Percentiles rank a stretch among this genome's conserved stretches.
Evolutionary conservation across 2,329 filamentous ascomycete species (phyloP).

Genomic region (Penicillium griseofulvum): DNA sequence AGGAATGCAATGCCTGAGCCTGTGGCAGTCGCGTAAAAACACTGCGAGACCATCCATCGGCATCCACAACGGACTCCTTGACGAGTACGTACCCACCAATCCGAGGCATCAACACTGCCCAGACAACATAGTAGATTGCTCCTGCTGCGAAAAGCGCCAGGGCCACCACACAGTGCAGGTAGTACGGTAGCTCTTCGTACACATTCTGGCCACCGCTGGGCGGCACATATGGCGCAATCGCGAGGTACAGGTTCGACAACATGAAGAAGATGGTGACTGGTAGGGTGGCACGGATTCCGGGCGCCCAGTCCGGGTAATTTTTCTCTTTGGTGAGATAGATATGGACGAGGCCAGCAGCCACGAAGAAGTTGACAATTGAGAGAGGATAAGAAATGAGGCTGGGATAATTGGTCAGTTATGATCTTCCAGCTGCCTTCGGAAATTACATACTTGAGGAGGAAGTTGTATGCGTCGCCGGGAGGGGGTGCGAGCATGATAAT

Average conservation of each 20-base stretch:
- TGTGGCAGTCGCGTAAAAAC: slow-evolving; percentile 51
- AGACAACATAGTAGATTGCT: slow-evolving; percentile 53
- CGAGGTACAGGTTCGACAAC: slow-evolving; percentile 53
- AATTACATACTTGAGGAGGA: slow-evolving; percentile 45
- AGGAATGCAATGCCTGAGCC: slow-evolving; percentile 5
- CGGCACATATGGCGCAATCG: slow-evolving; percentile 53
- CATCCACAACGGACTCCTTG: slow-evolving; percentile 54
- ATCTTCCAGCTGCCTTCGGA: neutral
- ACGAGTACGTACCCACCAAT: slow-evolving; percentile 52
- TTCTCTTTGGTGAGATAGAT: slow-evolving; percentile 43
- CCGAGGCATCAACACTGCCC: slow-evolving; percentile 50
- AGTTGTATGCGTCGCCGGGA: slow-evolving; percentile 67
- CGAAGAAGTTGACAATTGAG: slow-evolving; percentile 52
- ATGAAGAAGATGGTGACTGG: slow-evolving; percentile 54
- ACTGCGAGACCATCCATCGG: slow-evolving; percentile 63
- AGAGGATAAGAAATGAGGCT: slow-evolving; percentile 42
- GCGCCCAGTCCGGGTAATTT: slow-evolving; percentile 47
- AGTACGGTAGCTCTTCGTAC: slow-evolving; percentile 55
- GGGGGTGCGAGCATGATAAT: slow-evolving; percentile 66
- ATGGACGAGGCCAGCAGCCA: slow-evolving; percentile 49
- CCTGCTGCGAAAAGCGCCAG: slow-evolving; percentile 50
- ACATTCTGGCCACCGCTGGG: slow-evolving; percentile 49
- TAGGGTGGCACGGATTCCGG: slow-evolving; percentile 50
- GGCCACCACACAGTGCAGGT: slow-evolving; percentile 54
- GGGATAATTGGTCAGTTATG: neutral